Percentiles rank a stretch among this genome's conserved stretches.
Evolutionary conservation across 106 monocot genomes (phyloP).

Genomic region (Dendrobium chrysotoxum): DNA sequence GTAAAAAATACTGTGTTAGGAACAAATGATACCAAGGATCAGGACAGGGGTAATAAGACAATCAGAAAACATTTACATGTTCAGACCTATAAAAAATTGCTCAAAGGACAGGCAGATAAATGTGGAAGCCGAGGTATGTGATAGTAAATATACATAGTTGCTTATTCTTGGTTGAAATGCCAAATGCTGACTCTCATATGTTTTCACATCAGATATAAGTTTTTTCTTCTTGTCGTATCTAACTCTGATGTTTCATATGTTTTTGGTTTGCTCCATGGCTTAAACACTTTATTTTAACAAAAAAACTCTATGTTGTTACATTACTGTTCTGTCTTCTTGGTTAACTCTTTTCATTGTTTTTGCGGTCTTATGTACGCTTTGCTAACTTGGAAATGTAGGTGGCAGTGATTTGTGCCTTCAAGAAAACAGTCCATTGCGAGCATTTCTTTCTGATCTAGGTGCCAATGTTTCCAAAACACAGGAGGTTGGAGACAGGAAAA

Average conservation of each 20-base stretch:
- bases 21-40: neutral
- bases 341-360: neutral
- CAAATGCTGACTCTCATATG: neutral
- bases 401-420: neutral
- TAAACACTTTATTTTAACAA: neutral
- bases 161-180: neutral
- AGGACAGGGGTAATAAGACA: neutral
- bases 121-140: neutral
- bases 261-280: neutral
- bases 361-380: neutral
- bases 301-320: neutral
- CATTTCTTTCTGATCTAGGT: neutral
- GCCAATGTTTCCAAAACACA: neutral
- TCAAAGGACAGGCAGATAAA: neutral
- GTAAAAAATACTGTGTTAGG: neutral
- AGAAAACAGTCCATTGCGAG: neutral
- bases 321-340: neutral
- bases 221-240: neutral
- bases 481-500: neutral
- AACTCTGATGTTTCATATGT: neutral
- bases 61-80: neutral
- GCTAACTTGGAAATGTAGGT: constrained; percentile 5
- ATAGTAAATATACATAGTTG: neutral
- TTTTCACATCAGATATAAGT: neutral
- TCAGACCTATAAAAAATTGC: neutral